phyloP scores from a whole-genome alignment of 345 rosid species.

The Pistacia atlantica region DNA sequence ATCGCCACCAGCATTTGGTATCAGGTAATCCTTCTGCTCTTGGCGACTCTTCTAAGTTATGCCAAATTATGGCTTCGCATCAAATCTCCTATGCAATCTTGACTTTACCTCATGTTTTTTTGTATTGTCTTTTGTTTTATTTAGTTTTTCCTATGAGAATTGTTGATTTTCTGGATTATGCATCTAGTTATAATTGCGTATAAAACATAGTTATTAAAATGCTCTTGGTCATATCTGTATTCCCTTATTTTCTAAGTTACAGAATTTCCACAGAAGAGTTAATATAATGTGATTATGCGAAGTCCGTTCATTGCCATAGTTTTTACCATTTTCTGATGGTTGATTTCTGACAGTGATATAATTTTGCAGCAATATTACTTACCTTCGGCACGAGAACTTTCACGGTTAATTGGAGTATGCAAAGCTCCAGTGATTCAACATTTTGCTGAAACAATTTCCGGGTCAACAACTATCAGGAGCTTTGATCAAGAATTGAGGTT shows the following conservation, averaged over 20 bases:
- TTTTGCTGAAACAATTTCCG: conserved; percentile 83
- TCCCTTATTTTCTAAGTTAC: neutral
- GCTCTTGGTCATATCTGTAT: neutral
- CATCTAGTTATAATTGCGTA: too few relatives aligned
- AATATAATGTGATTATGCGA: neutral
- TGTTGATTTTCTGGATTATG: too few relatives aligned
- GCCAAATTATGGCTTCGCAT: neutral
- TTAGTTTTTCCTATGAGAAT: too few relatives aligned
- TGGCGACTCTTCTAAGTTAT: neutral
- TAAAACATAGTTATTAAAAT: neutral
- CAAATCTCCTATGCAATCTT: neutral
- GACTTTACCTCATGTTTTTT: too few relatives aligned
- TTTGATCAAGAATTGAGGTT: conserved; percentile 78
- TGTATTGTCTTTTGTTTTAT: too few relatives aligned
- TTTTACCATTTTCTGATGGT: too few relatives aligned
- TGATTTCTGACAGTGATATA: too few relatives aligned
- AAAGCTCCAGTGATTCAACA: conserved; percentile 84
- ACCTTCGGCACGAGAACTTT: conserved; percentile 69
- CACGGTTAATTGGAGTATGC: conserved; percentile 75
- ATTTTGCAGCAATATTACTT: conserved; percentile 69
- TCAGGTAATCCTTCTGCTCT: conserved; percentile 51
- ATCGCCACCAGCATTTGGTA: conserved; percentile 67
- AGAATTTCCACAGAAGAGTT: neutral
- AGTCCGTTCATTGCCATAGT: neutral
- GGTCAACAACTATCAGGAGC: conserved; percentile 79